Evolutionary conservation across 257 asterid species (phyloP), one percentile per base, ranked within the genome.

Genomic region (Solanum ahanhuiri): DNA sequence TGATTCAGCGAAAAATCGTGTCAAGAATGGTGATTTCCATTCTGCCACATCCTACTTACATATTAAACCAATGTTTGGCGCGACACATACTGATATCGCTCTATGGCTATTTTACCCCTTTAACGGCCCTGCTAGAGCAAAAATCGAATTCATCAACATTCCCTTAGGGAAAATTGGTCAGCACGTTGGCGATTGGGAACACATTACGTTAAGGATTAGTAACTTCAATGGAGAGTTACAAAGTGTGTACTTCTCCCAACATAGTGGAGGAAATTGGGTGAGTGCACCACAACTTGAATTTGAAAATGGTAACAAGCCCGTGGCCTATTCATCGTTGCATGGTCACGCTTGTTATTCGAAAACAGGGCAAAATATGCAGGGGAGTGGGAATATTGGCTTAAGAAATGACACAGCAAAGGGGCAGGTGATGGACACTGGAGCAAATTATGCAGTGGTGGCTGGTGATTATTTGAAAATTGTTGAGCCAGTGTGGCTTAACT

Each of bases 161-260:
- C 12, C 91, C 0, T 77, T 96, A 1, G 97, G 97, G 1, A 93
- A 84, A 83, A 91, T 96, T 2, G 98, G 99, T 0, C 91, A 96
- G 63, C 99, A 96, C 23, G 90, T 94, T 1, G 98, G 99, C 1
- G 99, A 96, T 28, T 96, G 98, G 97, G 99, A 96, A 66, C 99
- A 96, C 83, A 90, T 94, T n/a, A 93, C 98, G 1, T 66, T 95
- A 35, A 92, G 99, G 71, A 89, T 96, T 6, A 96, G 98, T 87
- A 96, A 96, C 83, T 87, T 94, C 85, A 87, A 93, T 73, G 99
- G 99, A 34, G 95, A 91, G 92, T 70, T 96, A 31, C 88, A 89
- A 64, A 76, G 90, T 12, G 87, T 93, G 30, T 96, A 92, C 64
- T 95, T 92, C 87, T 90, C 95, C 4, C 93, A 95, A 31, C 99